Evolutionary conservation across 331 rosid species (phyloP).

Genomic region (Phaseolus coccineus): DNA sequence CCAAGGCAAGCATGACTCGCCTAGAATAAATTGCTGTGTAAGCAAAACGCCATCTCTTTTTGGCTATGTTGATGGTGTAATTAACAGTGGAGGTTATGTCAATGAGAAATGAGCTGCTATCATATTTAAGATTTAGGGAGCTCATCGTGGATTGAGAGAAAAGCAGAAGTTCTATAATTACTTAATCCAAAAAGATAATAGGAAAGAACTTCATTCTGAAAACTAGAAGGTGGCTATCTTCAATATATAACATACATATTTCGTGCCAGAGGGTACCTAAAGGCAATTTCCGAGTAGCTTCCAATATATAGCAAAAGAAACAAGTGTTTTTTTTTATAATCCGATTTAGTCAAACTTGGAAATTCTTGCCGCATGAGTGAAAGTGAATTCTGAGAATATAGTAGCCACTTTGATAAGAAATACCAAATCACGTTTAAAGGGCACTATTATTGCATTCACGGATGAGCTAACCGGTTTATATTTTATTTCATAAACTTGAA

Average conservation of each 20-base stretch:
- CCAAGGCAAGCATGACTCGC: constrained; percentile 61
- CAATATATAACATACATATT: background rate
- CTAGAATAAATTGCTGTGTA: constrained; percentile 60
- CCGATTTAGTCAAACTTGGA: constrained; percentile 7
- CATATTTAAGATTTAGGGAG: constrained; percentile 2
- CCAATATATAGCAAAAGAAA: background rate
- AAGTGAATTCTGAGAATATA: background rate
- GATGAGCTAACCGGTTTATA: too few relatives aligned
- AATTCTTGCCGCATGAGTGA: background rate
- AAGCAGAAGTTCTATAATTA: background rate
- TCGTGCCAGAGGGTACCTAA: background rate
- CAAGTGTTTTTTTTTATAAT: background rate
- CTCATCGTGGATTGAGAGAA: constrained; percentile 46
- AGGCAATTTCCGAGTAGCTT: constrained; percentile 41
- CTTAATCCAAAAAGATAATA: background rate
- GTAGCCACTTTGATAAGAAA: background rate
- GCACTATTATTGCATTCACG: background rate
- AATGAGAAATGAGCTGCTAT: constrained; percentile 42
- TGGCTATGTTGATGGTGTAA: constrained; percentile 45
- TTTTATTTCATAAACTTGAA: too few relatives aligned
- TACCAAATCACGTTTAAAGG: background rate
- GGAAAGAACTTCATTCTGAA: constrained; percentile 57
- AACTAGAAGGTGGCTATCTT: background rate
- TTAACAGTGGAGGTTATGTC: constrained; percentile 48
- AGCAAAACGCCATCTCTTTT: constrained; percentile 74